Evolutionary conservation across 2,329 filamentous ascomycete genomes (phyloP).

Genomic region (Ambrosiella beaveri): DNA sequence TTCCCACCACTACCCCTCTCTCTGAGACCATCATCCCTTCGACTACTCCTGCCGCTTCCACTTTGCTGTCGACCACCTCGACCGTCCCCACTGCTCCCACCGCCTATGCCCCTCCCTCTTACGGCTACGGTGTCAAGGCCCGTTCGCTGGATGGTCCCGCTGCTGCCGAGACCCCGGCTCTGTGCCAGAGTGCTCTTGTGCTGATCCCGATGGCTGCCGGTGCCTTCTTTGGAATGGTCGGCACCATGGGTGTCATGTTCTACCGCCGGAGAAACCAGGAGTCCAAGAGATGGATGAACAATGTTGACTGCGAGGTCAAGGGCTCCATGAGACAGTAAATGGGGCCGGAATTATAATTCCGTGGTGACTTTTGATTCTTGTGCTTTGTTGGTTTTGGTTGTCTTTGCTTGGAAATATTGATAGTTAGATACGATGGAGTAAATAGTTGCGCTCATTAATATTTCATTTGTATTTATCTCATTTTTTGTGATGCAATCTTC

Average conservation of each 20-base stretch:
- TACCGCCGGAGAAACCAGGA: constrained; percentile 1
- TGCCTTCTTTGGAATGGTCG: background rate
- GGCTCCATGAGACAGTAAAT: background rate
- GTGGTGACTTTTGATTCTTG: background rate
- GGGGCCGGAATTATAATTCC: background rate
- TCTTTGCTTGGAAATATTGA: background rate
- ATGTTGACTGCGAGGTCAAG: background rate
- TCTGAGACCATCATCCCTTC: background rate
- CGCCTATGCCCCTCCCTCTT: background rate
- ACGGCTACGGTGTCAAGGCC: constrained; percentile 1
- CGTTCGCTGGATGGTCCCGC: background rate
- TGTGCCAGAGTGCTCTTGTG: background rate
- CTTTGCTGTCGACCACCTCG: background rate
- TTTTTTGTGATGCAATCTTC: too few species aligned
- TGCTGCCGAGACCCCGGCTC: background rate
- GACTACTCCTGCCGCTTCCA: background rate
- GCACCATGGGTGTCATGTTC: constrained; percentile 1
- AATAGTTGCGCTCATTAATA: background rate
- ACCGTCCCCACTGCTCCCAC: background rate
- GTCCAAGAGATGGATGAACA: constrained; percentile 2
- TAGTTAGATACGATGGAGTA: background rate
- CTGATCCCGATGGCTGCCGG: background rate
- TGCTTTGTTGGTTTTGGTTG: background rate
- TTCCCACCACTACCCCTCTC: background rate
- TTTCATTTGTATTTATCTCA: background rate